Evolutionary conservation across 352 stramenopile species (phyloP).

Genomic region (Pelagophyceae sp.): DNA sequence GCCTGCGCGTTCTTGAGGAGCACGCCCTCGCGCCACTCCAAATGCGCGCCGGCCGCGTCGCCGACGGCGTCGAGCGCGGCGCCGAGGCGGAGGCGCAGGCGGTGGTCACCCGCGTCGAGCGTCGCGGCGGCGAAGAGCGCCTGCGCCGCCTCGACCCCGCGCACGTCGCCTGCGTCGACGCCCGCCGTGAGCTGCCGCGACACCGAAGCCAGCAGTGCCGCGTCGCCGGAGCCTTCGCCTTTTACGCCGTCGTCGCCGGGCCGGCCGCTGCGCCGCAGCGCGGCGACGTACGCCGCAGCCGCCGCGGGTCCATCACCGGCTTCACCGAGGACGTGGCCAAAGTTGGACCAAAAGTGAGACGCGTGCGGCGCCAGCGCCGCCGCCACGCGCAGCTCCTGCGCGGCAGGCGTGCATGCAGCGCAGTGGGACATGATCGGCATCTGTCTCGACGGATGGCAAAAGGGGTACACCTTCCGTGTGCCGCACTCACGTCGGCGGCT

Average conservation of each 20-base stretch:
- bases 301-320: neutral
- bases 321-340: neutral
- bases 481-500: too few species aligned
- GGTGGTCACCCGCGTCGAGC: conserved; percentile 31
- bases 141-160: conserved; percentile 36
- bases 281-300: conserved; percentile 4
- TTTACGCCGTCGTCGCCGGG: neutral
- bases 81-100: neutral
- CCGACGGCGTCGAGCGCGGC: conserved; percentile 19
- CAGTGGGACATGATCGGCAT: too few species aligned
- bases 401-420: too few species aligned
- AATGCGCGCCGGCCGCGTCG: conserved; percentile 36
- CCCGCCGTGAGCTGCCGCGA: neutral
- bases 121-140: conserved; percentile 36
- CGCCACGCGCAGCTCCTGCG: neutral
- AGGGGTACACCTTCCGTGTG: too few species aligned
- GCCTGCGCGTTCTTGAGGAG: neutral
- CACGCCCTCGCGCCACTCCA: conserved; percentile 9
- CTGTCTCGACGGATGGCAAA: too few species aligned
- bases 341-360: conserved; percentile 17
- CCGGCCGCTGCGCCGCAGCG: neutral
- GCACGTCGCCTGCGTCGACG: conserved; percentile 29
- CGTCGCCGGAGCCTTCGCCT: neutral
- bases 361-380: neutral
- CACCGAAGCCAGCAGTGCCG: neutral